Conservation (phyloP, 495 filamentous ascomycete genomes). For the Neurospora sp. region DNA sequence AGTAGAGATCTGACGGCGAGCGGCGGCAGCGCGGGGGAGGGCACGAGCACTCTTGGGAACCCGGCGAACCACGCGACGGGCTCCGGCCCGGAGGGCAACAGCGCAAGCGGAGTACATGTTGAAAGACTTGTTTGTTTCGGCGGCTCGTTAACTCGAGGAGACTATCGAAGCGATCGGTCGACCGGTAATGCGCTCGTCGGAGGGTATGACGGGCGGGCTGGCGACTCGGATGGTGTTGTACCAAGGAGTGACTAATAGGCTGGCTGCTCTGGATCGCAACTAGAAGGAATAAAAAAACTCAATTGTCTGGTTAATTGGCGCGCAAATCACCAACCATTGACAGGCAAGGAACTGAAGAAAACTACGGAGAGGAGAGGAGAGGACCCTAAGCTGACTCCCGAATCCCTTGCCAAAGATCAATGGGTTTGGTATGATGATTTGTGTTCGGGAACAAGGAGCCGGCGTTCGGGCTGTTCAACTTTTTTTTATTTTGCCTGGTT, state of each 20-base stretch:
- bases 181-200: neutral
- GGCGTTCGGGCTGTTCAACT: constrained; percentile 7
- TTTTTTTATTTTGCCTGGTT: neutral
- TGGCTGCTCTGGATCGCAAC: neutral
- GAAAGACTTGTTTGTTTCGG: neutral
- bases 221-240: neutral
- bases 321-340: constrained; percentile 17
- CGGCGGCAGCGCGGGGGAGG: constrained; percentile 13
- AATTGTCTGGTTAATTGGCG: constrained; percentile 12
- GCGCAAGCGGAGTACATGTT: constrained; percentile 28
- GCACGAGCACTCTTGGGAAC: constrained; percentile 19
- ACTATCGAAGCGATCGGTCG: neutral
- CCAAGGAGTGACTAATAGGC: neutral
- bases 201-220: neutral
- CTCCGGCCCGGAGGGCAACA: constrained; percentile 33
- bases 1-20: constrained; percentile 21
- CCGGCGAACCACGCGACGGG: constrained; percentile 31
- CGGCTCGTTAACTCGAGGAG: neutral
- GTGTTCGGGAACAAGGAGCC: constrained; percentile 5
- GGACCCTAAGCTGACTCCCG: constrained; percentile 11
- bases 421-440: constrained; percentile 7
- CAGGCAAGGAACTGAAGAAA: constrained; percentile 8
- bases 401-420: constrained; percentile 14
- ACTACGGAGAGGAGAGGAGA: constrained; percentile 5
- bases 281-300: neutral